phyloP scores from a whole-genome alignment of 768 basidiomycete species.

The Clavulina sp. region DNA sequence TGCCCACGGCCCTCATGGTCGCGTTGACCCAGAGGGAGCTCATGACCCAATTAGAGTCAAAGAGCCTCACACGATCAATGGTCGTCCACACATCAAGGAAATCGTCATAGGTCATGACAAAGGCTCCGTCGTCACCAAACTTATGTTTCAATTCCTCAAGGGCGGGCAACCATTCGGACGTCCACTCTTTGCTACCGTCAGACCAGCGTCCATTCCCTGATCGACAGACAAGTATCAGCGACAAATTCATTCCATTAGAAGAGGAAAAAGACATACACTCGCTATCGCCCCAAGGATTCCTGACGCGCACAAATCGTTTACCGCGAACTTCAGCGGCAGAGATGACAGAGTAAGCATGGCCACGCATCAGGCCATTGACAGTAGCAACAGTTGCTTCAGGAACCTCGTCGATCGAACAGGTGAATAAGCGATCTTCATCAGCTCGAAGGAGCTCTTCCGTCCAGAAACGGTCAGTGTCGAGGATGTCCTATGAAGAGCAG shows the following conservation, averaged over 20 bases:
- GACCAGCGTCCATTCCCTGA: slow-evolving; percentile 26
- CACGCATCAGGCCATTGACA: slow-evolving; percentile 12
- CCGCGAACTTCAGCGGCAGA: slow-evolving; percentile 28
- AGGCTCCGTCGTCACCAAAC: slow-evolving; percentile 37
- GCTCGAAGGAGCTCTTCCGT: slow-evolving; percentile 32
- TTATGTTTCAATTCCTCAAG: slow-evolving; percentile 27
- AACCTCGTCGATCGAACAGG: slow-evolving; percentile 26
- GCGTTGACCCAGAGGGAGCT: slow-evolving; percentile 33
- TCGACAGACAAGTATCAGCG: too few relatives aligned
- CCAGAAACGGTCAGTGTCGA: slow-evolving; percentile 36
- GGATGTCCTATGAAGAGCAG: slow-evolving; percentile 25
- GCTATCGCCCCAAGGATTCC: slow-evolving; percentile 34
- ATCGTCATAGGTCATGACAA: slow-evolving; percentile 31
- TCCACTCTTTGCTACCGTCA: slow-evolving; percentile 43
- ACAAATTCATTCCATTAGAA: too few relatives aligned
- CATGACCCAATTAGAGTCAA: slow-evolving; percentile 31
- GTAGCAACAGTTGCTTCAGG: slow-evolving; percentile 12
- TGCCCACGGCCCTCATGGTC: slow-evolving; percentile 24
- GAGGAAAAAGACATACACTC: slow-evolving; percentile 1
- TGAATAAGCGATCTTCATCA: slow-evolving; percentile 35
- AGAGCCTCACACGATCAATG: slow-evolving; percentile 29
- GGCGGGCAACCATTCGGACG: slow-evolving; percentile 29
- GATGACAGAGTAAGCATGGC: slow-evolving; percentile 32
- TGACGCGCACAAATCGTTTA: slow-evolving; percentile 30
- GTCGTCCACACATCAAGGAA: slow-evolving; percentile 21